Evolutionary conservation across 352 stramenopile genomes (phyloP).

Genomic region (Pythium angustatum): DNA sequence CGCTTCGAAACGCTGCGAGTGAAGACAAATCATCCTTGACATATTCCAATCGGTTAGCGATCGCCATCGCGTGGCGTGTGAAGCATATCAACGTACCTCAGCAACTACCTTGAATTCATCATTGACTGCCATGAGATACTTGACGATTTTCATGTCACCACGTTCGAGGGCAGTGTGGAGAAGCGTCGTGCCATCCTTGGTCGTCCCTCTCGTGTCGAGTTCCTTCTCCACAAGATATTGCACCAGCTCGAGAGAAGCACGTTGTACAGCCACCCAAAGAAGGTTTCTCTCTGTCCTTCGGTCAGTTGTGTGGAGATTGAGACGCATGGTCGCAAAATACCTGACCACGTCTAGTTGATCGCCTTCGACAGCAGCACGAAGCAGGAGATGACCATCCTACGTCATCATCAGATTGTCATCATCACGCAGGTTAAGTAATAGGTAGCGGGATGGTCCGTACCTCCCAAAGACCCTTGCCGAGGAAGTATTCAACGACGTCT

Average conservation of each 20-base stretch:
- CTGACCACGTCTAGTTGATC: slow-evolving; percentile 13
- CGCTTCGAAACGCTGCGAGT: slow-evolving; percentile 6
- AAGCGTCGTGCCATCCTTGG: slow-evolving; percentile 4
- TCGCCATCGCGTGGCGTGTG: background rate
- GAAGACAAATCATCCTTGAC: slow-evolving; percentile 2
- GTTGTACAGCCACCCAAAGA: slow-evolving; percentile 3
- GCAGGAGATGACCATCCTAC: slow-evolving; percentile 14
- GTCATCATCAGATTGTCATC: background rate
- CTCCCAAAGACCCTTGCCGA: slow-evolving; percentile 18
- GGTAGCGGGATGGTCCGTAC: no score
- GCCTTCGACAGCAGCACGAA: slow-evolving; percentile 17
- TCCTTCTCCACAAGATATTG: slow-evolving; percentile 10
- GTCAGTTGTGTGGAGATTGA: slow-evolving; percentile 18
- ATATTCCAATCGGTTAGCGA: background rate
- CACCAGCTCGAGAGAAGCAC: background rate
- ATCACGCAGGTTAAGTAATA: no score
- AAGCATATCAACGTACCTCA: background rate
- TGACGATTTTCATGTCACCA: slow-evolving; percentile 4
- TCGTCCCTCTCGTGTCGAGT: background rate
- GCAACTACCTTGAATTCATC: background rate
- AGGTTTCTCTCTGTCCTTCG: slow-evolving; percentile 1
- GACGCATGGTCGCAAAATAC: slow-evolving; percentile 8
- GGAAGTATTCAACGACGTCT: slow-evolving; percentile 15
- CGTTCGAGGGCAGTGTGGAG: slow-evolving; percentile 10
- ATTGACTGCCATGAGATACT: background rate